Evolutionary conservation across 106 monocot genomes (phyloP).

Genomic region (Dioscorea alata): DNA sequence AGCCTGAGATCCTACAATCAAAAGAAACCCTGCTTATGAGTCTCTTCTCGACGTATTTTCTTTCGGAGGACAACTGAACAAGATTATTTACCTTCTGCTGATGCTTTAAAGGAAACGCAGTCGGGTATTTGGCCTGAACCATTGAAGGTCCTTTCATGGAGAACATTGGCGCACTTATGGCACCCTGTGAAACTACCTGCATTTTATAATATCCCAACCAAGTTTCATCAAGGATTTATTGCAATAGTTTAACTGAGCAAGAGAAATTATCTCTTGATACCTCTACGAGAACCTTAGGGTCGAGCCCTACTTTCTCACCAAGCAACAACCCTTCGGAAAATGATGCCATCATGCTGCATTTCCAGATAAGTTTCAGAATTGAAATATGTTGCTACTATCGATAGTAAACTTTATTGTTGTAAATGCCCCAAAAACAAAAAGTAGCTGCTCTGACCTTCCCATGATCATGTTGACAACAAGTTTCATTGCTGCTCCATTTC

Average conservation of each 20-base stretch:
- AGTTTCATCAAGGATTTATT: not conserved
- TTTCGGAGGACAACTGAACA: not conserved
- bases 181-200: constrained; percentile 87
- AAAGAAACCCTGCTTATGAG: not conserved
- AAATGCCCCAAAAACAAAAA: not conserved
- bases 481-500: constrained; percentile 94
- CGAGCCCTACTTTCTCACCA: constrained; percentile 73
- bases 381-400: no score
- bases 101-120: constrained; percentile 89
- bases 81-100: constrained; percentile 73
- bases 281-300: constrained; percentile 69
- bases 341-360: constrained; percentile 89
- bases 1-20: constrained; percentile 74
- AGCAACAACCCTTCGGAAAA: constrained; percentile 86
- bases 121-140: constrained; percentile 64
- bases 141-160: constrained; percentile 84
- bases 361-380: not conserved
- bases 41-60: no score
- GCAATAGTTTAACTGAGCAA: not conserved
- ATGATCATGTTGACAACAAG: constrained; percentile 94
- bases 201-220: not conserved
- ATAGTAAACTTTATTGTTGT: no score
- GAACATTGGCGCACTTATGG: constrained; percentile 90
- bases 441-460: constrained; percentile 54
- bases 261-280: constrained; percentile 13